These are phyloP conservation scores for Umbilicaria muhlenbergii DNA, from an alignment of 495 filamentous ascomycete species.

Conservation along the genomic window DNA sequence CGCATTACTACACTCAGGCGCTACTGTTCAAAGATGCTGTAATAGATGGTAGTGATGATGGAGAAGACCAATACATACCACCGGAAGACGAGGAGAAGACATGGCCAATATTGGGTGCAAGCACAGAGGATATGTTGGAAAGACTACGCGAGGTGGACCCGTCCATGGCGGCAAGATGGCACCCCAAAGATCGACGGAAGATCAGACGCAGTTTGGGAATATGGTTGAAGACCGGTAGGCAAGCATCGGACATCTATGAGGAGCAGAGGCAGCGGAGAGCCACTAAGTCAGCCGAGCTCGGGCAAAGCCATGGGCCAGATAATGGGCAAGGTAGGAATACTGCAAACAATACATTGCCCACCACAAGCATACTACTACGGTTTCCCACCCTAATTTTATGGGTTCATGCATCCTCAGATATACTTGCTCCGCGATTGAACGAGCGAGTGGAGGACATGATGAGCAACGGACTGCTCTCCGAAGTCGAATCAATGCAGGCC, in stretches of 20 bases:
- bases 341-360: neutral
- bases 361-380: constrained; percentile 14
- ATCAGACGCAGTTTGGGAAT: constrained; percentile 85
- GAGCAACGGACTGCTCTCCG: constrained; percentile 47
- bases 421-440: constrained; percentile 54
- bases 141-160: constrained; percentile 72
- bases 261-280: constrained; percentile 34
- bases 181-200: constrained; percentile 81
- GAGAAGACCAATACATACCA: constrained; percentile 8
- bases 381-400: constrained; percentile 65
- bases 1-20: constrained; percentile 84
- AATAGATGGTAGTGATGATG: constrained; percentile 25
- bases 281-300: no score
- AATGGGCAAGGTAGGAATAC: neutral
- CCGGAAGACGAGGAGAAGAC: constrained; percentile 18
- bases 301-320: neutral
- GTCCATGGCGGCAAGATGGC: constrained; percentile 79
- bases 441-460: constrained; percentile 73
- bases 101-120: constrained; percentile 56
- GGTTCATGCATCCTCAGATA: constrained; percentile 58
- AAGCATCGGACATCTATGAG: constrained; percentile 76
- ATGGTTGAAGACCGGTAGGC: constrained; percentile 60
- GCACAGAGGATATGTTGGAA: constrained; percentile 52
- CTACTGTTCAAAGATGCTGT: constrained; percentile 62
- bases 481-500: constrained; percentile 48